Evolutionary conservation across 2,329 filamentous ascomycete genomes (phyloP).

Genomic region (Trichoderma simmonsii): DNA sequence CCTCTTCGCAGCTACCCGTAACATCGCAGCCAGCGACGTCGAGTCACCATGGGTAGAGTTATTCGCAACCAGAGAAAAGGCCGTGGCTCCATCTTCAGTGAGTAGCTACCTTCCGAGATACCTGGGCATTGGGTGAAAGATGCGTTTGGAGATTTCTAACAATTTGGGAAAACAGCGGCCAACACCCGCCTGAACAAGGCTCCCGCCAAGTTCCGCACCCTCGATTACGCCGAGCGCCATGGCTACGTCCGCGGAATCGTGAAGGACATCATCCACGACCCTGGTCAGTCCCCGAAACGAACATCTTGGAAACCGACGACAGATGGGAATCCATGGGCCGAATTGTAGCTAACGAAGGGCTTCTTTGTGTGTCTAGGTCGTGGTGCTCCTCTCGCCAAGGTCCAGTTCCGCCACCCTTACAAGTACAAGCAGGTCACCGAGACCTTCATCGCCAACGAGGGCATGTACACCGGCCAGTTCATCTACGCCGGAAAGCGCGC

Average conservation of each 20-base stretch:
- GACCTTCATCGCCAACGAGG: slow-evolving; percentile 99
- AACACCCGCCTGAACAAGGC: slow-evolving; percentile 89
- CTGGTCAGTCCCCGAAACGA: slow-evolving; percentile 52
- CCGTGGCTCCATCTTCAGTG: slow-evolving; percentile 57
- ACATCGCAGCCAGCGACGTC: slow-evolving; percentile 35
- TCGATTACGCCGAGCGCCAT: slow-evolving; percentile 96
- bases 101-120: slow-evolving; percentile 30
- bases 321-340: slow-evolving; percentile 17
- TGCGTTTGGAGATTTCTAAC: slow-evolving; percentile 32
- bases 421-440: slow-evolving; percentile 95
- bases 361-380: slow-evolving; percentile 47
- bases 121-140: slow-evolving; percentile 18
- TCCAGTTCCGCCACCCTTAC: slow-evolving; percentile 97
- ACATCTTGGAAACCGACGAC: slow-evolving; percentile 15
- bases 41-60: slow-evolving; percentile 53
- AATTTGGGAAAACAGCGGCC: slow-evolving; percentile 52
- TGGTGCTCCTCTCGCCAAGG: slow-evolving; percentile 95
- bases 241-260: slow-evolving; percentile 97
- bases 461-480: slow-evolving; percentile 99
- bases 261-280: slow-evolving; percentile 99
- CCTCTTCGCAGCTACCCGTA: slow-evolving; percentile 33
- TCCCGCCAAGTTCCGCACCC: slow-evolving; percentile 82
- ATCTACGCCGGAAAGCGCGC: slow-evolving; percentile 99
- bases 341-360: slow-evolving; percentile 27
- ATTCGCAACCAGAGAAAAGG: slow-evolving; percentile 66